Conservation (phyloP, 306 rosid species). For the Quercus robur region DNA sequence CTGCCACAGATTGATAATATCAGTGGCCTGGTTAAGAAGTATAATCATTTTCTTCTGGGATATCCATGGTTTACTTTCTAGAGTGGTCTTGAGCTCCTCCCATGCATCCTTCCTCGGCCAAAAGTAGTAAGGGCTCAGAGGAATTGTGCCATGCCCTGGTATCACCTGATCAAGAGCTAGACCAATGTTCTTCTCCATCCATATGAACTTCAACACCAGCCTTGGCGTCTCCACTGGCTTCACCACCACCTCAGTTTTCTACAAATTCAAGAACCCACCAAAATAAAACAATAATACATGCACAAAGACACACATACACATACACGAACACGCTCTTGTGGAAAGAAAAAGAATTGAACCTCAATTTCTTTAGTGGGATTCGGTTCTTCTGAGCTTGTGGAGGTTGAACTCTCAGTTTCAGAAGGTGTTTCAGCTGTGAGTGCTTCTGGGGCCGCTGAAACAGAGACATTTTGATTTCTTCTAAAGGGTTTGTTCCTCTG, state of each 20-base stretch:
- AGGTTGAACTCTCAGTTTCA: not conserved
- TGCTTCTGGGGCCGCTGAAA: not conserved
- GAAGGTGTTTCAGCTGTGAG: not conserved
- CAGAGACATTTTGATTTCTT: not conserved
- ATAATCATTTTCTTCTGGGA: constrained; percentile 95
- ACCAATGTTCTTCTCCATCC: constrained; percentile 96
- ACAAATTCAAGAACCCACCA: not conserved
- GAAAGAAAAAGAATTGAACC: not conserved
- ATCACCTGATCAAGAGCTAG: constrained; percentile 80
- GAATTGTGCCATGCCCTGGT: constrained; percentile 81
- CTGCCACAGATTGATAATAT: constrained; percentile 95
- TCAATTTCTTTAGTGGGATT: not conserved
- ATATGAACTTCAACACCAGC: constrained; percentile 77
- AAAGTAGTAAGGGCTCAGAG: constrained; percentile 90
- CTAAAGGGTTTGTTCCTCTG: not conserved
- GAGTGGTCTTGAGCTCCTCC: constrained; percentile 90
- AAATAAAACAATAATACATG: too few species aligned
- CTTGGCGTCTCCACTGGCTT: constrained; percentile 69
- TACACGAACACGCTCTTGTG: not conserved
- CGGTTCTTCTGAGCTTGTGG: not conserved
- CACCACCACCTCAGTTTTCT: constrained; percentile 87
- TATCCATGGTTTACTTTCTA: constrained; percentile 93
- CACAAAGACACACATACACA: too few species aligned
- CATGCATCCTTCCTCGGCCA: constrained; percentile 99
- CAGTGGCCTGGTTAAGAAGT: constrained; percentile 97